Percentiles rank a stretch among this genome's conserved stretches.
phyloP scores from a whole-genome alignment of 2,329 filamentous ascomycete genomes.

The Cladophialophora exuberans region DNA sequence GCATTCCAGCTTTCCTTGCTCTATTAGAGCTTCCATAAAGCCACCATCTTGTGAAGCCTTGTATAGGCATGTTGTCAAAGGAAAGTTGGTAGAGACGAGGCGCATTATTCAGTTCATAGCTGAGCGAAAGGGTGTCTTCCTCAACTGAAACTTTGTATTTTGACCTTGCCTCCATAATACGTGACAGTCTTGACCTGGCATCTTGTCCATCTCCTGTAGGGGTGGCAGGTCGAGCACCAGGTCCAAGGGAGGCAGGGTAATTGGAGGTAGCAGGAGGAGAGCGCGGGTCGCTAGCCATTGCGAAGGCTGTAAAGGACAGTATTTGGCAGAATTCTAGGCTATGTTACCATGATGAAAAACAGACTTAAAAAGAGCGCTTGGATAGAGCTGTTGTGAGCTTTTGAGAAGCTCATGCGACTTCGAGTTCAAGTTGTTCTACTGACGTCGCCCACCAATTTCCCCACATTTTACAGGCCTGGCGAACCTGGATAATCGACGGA shows the following conservation, averaged over 20 bases:
- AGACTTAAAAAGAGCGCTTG: not conserved
- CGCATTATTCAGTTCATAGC: conserved; percentile 29
- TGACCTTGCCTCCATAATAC: conserved; percentile 26
- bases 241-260: conserved; percentile 31
- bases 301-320: not conserved
- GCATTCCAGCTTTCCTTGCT: conserved; percentile 18
- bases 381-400: not conserved
- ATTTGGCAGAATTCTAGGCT: not conserved
- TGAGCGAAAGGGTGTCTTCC: conserved; percentile 22
- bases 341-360: not conserved
- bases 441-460: conserved; percentile 15
- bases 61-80: conserved; percentile 31
- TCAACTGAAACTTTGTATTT: conserved; percentile 27
- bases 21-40: conserved; percentile 26
- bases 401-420: conserved; percentile 6
- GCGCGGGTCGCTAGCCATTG: conserved; percentile 21
- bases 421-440: not conserved
- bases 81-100: conserved; percentile 25
- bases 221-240: conserved; percentile 30
- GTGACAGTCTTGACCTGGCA: conserved; percentile 9
- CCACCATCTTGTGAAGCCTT: conserved; percentile 22
- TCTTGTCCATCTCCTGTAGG: conserved; percentile 15
- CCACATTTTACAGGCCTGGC: not conserved
- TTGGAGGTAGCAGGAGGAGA: conserved; percentile 27
- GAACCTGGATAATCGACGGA: no score